phyloP scores from a whole-genome alignment of 345 rosid genomes.

The Trapa bicornis region DNA sequence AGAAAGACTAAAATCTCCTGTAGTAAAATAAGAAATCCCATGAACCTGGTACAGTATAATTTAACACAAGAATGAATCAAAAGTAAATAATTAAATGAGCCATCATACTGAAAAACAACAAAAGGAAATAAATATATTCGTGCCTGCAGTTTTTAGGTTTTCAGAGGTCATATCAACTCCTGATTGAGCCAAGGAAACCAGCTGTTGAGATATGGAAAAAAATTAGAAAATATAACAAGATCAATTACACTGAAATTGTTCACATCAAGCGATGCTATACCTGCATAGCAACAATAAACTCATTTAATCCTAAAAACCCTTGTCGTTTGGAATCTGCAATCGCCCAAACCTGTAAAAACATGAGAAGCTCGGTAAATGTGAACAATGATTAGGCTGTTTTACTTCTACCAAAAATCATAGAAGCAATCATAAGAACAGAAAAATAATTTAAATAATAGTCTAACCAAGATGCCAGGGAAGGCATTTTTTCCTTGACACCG shows the following conservation, averaged over 20 bases:
- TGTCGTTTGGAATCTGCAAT: slow-evolving; percentile 74
- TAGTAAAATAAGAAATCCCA: no score
- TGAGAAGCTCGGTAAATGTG: not conserved
- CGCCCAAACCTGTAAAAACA: slow-evolving; percentile 63
- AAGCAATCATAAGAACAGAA: no score
- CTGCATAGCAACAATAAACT: slow-evolving; percentile 78
- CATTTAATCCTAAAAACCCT: slow-evolving; percentile 64
- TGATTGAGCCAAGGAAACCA: slow-evolving; percentile 70
- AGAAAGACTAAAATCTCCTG: no score
- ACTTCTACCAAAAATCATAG: not conserved
- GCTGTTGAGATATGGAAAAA: slow-evolving; percentile 20
- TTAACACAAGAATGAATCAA: not conserved
- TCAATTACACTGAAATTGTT: not conserved
- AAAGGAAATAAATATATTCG: slow-evolving; percentile 6
- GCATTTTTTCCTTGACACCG: not conserved
- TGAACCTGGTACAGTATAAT: no score
- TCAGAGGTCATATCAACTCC: slow-evolving; percentile 57
- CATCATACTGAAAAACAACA: not conserved
- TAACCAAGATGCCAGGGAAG: not conserved
- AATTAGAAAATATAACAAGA: slow-evolving; percentile 1
- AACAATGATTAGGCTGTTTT: not conserved
- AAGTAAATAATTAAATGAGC: not conserved
- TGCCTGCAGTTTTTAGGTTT: slow-evolving; percentile 39
- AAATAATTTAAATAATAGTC: not conserved
- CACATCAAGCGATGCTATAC: slow-evolving; percentile 17